These are phyloP conservation scores for Opeltia flavorubescens DNA, from an alignment of 495 filamentous ascomycete genomes.

Conservation along the genomic window DNA sequence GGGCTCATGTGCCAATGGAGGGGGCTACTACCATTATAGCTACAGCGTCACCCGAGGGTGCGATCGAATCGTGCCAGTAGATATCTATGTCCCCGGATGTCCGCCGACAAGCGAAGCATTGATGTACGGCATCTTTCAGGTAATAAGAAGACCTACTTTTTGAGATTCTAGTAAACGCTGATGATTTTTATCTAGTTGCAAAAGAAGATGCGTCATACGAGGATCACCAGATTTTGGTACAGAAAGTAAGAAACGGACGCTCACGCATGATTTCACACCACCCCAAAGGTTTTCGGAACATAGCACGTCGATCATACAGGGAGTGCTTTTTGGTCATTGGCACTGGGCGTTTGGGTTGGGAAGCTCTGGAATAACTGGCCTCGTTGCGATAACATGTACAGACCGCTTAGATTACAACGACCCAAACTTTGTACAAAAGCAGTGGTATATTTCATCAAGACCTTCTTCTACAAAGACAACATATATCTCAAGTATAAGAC, in stretches of 20 bases:
- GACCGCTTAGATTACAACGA: no score
- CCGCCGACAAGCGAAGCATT: constrained; percentile 80
- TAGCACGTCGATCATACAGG: no score
- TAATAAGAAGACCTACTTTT: neutral
- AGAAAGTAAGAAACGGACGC: constrained; percentile 14
- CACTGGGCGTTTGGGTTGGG: no score
- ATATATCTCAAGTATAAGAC: no score
- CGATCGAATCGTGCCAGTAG: constrained; percentile 81
- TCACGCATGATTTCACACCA: no score
- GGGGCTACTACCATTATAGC: constrained; percentile 89
- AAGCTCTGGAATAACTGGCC: no score
- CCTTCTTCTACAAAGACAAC: no score
- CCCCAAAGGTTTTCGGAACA: no score
- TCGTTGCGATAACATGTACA: no score
- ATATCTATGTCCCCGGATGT: constrained; percentile 86
- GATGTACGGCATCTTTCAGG: constrained; percentile 73
- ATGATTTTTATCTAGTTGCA: constrained; percentile 33
- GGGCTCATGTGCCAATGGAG: constrained; percentile 85
- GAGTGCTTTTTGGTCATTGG: no score
- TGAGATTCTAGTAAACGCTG: neutral
- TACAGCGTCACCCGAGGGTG: constrained; percentile 80
- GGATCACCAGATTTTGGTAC: constrained; percentile 25
- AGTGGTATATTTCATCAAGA: no score
- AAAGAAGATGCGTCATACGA: constrained; percentile 72
- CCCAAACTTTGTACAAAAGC: no score